Conservation (phyloP, 257 asterid genomes). For the Linderniella brevidens region DNA sequence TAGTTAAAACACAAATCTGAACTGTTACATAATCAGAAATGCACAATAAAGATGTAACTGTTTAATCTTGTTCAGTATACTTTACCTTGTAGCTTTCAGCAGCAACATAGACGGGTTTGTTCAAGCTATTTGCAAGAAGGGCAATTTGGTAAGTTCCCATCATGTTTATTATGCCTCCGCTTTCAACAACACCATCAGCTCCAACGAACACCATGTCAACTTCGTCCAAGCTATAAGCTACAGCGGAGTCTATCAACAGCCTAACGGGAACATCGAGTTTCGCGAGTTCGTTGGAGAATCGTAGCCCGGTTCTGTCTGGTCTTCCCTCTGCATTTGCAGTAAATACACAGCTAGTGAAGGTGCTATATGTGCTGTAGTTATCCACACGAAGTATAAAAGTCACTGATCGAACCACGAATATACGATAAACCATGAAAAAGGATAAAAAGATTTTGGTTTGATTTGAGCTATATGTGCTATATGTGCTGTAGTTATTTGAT, state of each 20-base stretch:
- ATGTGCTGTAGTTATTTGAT: no score
- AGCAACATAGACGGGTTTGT: conserved; percentile 84
- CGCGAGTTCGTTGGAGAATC: conserved; percentile 69
- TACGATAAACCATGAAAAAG: no score
- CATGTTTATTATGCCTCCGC: conserved; percentile 93
- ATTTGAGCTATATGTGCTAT: no score
- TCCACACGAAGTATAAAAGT: no score
- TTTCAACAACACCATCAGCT: conserved; percentile 93
- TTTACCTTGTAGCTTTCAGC: conserved; percentile 84
- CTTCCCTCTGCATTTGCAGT: conserved; percentile 62
- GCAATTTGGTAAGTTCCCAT: conserved; percentile 98
- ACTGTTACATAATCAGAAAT: not conserved
- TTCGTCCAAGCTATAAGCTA: conserved; percentile 89
- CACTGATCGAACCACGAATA: no score
- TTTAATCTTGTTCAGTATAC: no score
- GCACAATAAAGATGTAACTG: no score
- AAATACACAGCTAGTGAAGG: no score
- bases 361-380: no score
- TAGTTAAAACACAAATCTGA: not conserved
- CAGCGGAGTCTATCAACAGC: conserved; percentile 93
- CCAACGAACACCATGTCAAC: conserved; percentile 95
- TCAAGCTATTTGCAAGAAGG: conserved; percentile 87
- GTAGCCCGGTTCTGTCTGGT: conserved; percentile 76
- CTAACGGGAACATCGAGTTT: conserved; percentile 83
- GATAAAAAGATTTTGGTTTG: no score